phyloP scores from a whole-genome alignment of 106 monocot species.

The Dendrobium chrysotoxum region DNA sequence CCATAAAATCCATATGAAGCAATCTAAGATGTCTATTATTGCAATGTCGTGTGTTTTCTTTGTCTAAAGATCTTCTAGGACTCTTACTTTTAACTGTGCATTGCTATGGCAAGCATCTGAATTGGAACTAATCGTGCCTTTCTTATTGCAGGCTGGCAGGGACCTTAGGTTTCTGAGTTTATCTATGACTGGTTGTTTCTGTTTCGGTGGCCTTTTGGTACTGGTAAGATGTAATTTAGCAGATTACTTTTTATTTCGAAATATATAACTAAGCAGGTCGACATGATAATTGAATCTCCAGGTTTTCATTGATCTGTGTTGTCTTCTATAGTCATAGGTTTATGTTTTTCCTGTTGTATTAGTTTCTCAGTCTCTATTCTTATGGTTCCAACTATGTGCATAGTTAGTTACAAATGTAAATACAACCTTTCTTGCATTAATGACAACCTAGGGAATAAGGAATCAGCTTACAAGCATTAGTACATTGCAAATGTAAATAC shows the following conservation, averaged over 20 bases:
- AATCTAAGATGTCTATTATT: background rate
- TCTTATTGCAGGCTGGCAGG: slow-evolving; percentile 52
- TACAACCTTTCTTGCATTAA: background rate
- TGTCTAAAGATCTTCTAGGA: background rate
- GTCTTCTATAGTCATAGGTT: background rate
- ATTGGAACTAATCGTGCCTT: background rate
- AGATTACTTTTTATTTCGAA: background rate
- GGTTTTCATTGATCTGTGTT: background rate
- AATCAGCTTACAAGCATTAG: too few species aligned
- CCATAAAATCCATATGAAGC: too few species aligned
- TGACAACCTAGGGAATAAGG: too few species aligned
- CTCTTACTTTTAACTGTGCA: background rate
- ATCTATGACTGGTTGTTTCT: slow-evolving; percentile 71
- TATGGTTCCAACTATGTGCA: background rate
- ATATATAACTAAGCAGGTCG: background rate
- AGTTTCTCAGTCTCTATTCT: background rate
- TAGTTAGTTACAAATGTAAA: background rate
- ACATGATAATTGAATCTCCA: background rate
- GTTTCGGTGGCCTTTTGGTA: slow-evolving; percentile 49
- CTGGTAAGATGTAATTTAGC: slow-evolving; percentile 34
- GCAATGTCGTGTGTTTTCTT: background rate
- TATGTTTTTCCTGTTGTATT: background rate
- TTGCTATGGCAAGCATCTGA: background rate
- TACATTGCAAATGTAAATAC: too few species aligned
- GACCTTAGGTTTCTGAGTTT: slow-evolving; percentile 80